Evolutionary conservation across 805 yeast genomes (phyloP).

Genomic region (Kluyveromyces dobzhanskii): DNA sequence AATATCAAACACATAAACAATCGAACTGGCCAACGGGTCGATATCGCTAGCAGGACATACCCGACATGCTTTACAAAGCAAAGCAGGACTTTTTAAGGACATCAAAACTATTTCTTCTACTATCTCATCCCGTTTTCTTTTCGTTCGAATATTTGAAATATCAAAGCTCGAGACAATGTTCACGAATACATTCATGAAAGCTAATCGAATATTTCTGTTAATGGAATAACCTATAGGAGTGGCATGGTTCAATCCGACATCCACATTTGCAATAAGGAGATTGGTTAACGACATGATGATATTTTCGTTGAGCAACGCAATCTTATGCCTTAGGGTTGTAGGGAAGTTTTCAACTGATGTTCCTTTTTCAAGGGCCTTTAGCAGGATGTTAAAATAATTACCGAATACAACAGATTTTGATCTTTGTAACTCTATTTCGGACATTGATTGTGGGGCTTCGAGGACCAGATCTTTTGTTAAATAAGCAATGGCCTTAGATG

Average conservation of each 20-base stretch:
- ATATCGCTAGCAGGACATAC: constrained; percentile 63
- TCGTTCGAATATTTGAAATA: constrained; percentile 20
- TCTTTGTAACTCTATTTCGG: constrained; percentile 44
- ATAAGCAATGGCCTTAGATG: constrained; percentile 48
- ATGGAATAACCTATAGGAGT: constrained; percentile 72
- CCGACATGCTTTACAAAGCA: constrained; percentile 46
- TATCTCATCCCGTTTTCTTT: constrained; percentile 20
- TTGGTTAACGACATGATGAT: constrained; percentile 60
- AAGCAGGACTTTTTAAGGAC: constrained; percentile 32
- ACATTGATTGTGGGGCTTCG: constrained; percentile 49
- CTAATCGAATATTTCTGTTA: constrained; percentile 53
- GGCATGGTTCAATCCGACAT: constrained; percentile 67
- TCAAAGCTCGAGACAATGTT: constrained; percentile 42
- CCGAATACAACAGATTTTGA: constrained; percentile 57
- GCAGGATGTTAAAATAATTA: constrained; percentile 56
- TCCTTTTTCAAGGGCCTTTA: constrained; percentile 35
- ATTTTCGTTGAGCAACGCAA: constrained; percentile 49
- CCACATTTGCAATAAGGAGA: constrained; percentile 62
- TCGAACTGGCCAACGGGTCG: constrained; percentile 59
- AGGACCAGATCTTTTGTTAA: constrained; percentile 49
- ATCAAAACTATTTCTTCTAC: constrained; percentile 24
- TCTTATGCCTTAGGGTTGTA: constrained; percentile 41
- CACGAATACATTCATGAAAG: constrained; percentile 72
- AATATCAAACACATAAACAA: constrained; percentile 46
- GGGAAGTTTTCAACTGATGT: constrained; percentile 30